Conservation (phyloP, 169 alveolate genomes). For the Babesia caballi region DNA sequence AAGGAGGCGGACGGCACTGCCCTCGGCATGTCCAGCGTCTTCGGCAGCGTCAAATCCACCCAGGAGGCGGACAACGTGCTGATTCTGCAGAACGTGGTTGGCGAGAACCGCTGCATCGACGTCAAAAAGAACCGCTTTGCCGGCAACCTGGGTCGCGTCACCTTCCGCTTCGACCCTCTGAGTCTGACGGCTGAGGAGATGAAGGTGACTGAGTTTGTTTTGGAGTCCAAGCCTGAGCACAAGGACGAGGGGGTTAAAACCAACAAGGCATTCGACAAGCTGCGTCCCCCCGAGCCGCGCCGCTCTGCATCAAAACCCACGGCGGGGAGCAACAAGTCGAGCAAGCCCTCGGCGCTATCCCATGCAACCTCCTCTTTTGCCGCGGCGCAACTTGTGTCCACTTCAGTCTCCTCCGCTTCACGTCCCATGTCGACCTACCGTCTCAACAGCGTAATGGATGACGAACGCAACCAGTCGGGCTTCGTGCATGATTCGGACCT, state of each 20-base stretch:
- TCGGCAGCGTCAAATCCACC: constrained; percentile 94
- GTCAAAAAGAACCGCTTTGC: constrained; percentile 90
- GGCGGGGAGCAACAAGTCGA: too few relatives aligned
- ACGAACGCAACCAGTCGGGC: constrained; percentile 22
- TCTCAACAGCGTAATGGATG: constrained; percentile 31
- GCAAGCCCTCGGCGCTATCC: neutral
- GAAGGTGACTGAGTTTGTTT: constrained; percentile 42
- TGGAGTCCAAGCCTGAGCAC: neutral
- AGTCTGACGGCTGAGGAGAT: constrained; percentile 60
- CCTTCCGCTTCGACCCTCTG: constrained; percentile 78
- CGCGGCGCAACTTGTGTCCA: neutral
- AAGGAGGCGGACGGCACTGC: constrained; percentile 90
- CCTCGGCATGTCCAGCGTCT: constrained; percentile 86
- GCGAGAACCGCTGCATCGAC: constrained; percentile 83
- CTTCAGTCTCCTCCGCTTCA: neutral
- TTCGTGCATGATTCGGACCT: constrained; percentile 33
- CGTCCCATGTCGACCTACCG: constrained; percentile 31
- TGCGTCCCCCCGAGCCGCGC: constrained; percentile 22
- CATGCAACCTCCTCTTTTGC: neutral
- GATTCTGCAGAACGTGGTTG: constrained; percentile 82
- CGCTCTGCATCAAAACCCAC: neutral
- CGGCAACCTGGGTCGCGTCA: constrained; percentile 89
- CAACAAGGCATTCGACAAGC: constrained; percentile 24
- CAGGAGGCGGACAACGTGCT: constrained; percentile 95
- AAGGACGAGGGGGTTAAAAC: neutral